phyloP scores from a whole-genome alignment of 2,329 filamentous ascomycete species.

The Cercospora sp. region DNA sequence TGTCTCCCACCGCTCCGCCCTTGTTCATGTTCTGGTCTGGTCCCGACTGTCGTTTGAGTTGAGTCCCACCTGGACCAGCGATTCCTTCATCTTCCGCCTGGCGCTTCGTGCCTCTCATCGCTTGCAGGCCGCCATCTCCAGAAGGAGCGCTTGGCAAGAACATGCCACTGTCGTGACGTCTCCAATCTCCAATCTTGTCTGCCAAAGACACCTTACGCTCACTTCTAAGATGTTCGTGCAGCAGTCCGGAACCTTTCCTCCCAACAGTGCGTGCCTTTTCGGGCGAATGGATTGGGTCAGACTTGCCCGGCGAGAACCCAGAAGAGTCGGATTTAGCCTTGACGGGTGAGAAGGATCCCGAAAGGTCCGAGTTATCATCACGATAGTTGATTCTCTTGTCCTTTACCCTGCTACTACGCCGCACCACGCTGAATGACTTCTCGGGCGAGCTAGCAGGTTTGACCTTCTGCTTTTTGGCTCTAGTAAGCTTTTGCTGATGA shows the following conservation, averaged over 20 bases:
- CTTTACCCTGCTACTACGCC: conserved; percentile 22
- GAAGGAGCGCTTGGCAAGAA: not conserved
- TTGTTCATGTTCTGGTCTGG: not conserved
- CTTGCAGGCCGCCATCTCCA: not conserved
- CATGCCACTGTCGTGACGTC: conserved; percentile 6
- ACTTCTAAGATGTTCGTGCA: not conserved
- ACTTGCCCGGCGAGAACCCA: conserved; percentile 19
- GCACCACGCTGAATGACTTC: conserved; percentile 13
- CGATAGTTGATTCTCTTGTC: conserved; percentile 26
- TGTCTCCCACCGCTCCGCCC: not conserved
- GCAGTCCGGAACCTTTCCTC: not conserved
- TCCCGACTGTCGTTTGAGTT: not conserved
- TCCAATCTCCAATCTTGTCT: conserved; percentile 22
- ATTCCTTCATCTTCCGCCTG: not conserved
- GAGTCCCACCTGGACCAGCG: not conserved
- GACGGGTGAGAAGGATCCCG: conserved; percentile 16
- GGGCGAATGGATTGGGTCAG: conserved; percentile 10
- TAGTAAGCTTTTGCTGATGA: conserved; percentile 11
- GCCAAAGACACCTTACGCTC: conserved; percentile 9
- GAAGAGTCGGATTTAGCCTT: conserved; percentile 22
- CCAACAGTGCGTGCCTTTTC: conserved; percentile 1
- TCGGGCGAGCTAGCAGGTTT: conserved; percentile 4
- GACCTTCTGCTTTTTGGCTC: conserved; percentile 8
- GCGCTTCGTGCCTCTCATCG: not conserved
- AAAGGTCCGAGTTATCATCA: conserved; percentile 15